Base-by-base conservation (phyloP, 23 red algal species). In the Gracilariopsis chorda region DNA sequence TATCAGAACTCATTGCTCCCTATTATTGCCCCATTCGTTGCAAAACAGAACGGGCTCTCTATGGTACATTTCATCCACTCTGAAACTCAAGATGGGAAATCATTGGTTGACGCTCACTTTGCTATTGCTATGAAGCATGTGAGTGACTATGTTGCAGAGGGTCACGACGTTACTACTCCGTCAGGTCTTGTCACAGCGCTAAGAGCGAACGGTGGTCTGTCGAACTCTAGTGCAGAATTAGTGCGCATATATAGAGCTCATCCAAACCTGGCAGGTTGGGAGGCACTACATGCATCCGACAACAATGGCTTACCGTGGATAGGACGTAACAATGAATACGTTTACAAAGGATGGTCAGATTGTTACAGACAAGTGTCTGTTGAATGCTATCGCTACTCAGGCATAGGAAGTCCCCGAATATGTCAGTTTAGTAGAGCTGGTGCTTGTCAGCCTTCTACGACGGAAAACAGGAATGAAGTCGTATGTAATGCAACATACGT, bases 31-130 rank as follows among this genome's bases (percentile, higher is more conserved):
- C 49, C 44, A 36, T 36, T 57, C 11, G 64, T 87, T 41, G 52
- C 42, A 16, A 48, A 24, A 48, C 8, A 28, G 20, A 44, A 51
- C 56, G 19, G 14, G 8, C 16, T 87, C 12, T 14, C 49, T 28
- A 7, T 87, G 9, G 27, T 34, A 16, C 25, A 0, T 17, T 87
- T 32, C 48, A 29, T 87, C 16, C 83, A 87, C 30, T 53, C 43
- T 16, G 62, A 75, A 23, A 75, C 67, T 20, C 65, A 60, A 74
- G 83, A 87, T 87, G 83, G 62, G 10, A 87, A 87, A 57, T 11
- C 30, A n/a, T 0, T 55, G 43, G 41, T 71, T 55, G 83, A 87
- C 30, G 83, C 83, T 19, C 83, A 87, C 40, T 87, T 74, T 75
- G 61, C 62, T 34, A 68, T 68, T 20, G 24, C 33, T 7, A 84